Percentiles rank a stretch among this genome's conserved stretches.
These are phyloP conservation scores for Dispira parvispora DNA, from an alignment of 192 early-diverging fungal genomes.

Conservation along the genomic window DNA sequence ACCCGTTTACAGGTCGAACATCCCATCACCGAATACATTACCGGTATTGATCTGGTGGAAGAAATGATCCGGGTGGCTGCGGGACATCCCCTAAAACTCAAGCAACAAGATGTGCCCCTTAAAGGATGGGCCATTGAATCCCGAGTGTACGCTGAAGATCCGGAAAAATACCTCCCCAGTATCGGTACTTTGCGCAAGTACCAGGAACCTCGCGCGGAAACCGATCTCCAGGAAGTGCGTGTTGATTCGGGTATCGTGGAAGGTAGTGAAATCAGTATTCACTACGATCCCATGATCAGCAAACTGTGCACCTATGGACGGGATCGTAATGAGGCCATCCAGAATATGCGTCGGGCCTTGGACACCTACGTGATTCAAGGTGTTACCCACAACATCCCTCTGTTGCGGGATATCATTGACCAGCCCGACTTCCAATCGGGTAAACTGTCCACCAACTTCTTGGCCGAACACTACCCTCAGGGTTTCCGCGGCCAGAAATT, in stretches of 20 bases:
- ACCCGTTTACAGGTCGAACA: conserved; percentile 68
- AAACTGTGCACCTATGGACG: conserved; percentile 76
- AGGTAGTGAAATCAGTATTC: conserved; percentile 84
- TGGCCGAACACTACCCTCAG: conserved; percentile 73
- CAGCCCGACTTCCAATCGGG: conserved; percentile 56
- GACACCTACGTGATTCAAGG: conserved; percentile 87
- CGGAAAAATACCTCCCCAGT: conserved; percentile 81
- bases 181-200: conserved; percentile 77
- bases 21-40: conserved; percentile 63
- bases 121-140: conserved; percentile 91
- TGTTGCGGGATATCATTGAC: conserved; percentile 70
- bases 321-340: conserved; percentile 57
- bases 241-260: conserved; percentile 87
- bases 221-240: conserved; percentile 39
- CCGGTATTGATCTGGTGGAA: conserved; percentile 83
- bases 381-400: conserved; percentile 89
- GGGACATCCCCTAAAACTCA: conserved; percentile 45
- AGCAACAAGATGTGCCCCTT: conserved; percentile 58
- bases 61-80: conserved; percentile 91
- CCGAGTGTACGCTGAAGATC: conserved; percentile 92
- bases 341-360: conserved; percentile 63
- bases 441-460: conserved; percentile 67
- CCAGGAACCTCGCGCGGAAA: conserved; percentile 44
- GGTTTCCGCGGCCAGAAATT: conserved; percentile 70
- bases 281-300: conserved; percentile 94